These are phyloP conservation scores for Lepidium sativum DNA, from an alignment of 345 rosid genomes.

Conservation along the genomic window DNA sequence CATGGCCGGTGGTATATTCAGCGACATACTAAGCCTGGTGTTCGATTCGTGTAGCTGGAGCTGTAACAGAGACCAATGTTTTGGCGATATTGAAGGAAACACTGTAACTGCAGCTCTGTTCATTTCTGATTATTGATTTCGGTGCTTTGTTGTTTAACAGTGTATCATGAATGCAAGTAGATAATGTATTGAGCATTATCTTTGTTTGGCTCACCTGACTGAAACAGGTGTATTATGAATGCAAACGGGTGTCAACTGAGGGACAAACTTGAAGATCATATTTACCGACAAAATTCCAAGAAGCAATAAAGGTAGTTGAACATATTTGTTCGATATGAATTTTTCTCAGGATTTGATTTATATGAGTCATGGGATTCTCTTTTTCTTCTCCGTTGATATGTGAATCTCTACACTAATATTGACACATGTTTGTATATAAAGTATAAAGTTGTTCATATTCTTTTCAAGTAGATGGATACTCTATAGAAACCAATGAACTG, in stretches of 20 bases:
- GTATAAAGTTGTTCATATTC: neutral
- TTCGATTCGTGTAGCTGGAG: conserved; percentile 6
- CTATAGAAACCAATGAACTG: neutral
- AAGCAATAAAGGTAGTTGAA: conserved; percentile 70
- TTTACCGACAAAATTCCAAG: conserved; percentile 80
- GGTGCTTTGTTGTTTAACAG: no score
- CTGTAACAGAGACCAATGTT: conserved; percentile 2
- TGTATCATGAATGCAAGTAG: no score
- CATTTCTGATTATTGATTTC: no score
- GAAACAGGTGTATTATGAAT: no score
- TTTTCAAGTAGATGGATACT: neutral
- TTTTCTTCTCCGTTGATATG: neutral
- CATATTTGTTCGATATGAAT: neutral
- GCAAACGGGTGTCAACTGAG: conserved; percentile 82
- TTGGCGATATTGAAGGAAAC: neutral
- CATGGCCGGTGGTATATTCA: no score
- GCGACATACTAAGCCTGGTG: neutral
- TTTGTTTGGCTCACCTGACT: no score
- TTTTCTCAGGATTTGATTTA: neutral
- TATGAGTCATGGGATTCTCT: neutral
- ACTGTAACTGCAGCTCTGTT: no score
- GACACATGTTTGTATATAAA: neutral
- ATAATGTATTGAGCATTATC: no score
- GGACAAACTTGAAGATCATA: conserved; percentile 84
- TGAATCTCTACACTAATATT: neutral